Percentiles rank a stretch among this genome's conserved stretches.
Evolutionary conservation across 257 asterid species (phyloP).

Genomic region (Scutellaria minor): DNA sequence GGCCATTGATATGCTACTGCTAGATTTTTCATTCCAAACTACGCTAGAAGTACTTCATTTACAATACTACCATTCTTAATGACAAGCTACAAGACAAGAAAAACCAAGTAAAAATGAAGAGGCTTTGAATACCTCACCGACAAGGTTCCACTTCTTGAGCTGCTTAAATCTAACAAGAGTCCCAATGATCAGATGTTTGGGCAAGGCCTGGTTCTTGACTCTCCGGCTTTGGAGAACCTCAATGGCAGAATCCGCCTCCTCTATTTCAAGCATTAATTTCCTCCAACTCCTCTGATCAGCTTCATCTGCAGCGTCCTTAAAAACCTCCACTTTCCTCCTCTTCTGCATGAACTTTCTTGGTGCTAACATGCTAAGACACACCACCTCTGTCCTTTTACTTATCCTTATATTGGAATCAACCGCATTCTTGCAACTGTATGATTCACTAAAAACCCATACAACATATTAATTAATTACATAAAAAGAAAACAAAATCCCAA

Average conservation of each 20-base stretch:
- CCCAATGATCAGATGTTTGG: constrained; percentile 83
- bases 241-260: constrained; percentile 80
- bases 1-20: background rate
- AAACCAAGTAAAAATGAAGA: constrained; percentile 3
- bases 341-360: constrained; percentile 95
- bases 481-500: background rate
- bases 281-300: constrained; percentile 89
- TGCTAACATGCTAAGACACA: constrained; percentile 83
- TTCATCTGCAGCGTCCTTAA: constrained; percentile 75
- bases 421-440: constrained; percentile 47
- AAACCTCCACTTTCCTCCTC: constrained; percentile 84
- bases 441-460: constrained; percentile 54
- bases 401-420: constrained; percentile 50
- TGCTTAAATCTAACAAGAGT: constrained; percentile 91
- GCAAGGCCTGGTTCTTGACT: constrained; percentile 67
- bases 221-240: constrained; percentile 69
- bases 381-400: constrained; percentile 63
- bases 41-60: background rate
- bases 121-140: constrained; percentile 69
- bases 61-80: background rate
- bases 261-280: constrained; percentile 83
- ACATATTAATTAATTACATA: constrained; percentile 1
- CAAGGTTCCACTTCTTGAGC: constrained; percentile 96
- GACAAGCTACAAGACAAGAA: background rate
- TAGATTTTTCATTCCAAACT: background rate